A percentile compares a stretch with the other conserved stretches of the same genome.
These are phyloP conservation scores for Pseudopediastrum boryanum DNA, from an alignment of 139 green algal genomes.

Conservation along the genomic window DNA sequence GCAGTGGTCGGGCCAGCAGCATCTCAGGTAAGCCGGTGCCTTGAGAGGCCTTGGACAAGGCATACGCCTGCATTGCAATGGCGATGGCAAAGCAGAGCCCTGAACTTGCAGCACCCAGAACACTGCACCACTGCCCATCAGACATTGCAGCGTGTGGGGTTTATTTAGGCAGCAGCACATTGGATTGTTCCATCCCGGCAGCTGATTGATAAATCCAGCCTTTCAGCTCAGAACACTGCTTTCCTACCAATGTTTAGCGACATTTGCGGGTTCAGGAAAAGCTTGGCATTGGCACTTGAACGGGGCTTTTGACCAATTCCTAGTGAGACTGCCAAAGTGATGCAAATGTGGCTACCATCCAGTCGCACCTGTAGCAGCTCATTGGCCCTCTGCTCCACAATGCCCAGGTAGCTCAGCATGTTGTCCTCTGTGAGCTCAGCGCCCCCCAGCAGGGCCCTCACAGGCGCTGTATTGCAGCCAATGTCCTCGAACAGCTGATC, in stretches of 20 bases:
- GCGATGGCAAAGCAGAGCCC: not conserved
- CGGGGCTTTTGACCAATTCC: not conserved
- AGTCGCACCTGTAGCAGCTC: slow-evolving; percentile 75
- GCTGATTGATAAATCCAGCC: not conserved
- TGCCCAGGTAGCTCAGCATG: slow-evolving; percentile 85
- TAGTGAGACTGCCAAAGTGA: not conserved
- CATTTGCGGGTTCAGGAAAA: not conserved
- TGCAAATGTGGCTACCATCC: not conserved
- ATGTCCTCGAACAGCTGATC: slow-evolving; percentile 67
- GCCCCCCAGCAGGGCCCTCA: slow-evolving; percentile 70
- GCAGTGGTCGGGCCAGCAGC: slow-evolving; percentile 47
- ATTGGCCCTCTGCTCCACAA: slow-evolving; percentile 90
- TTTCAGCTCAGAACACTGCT: not conserved
- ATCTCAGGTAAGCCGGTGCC: slow-evolving; percentile 38
- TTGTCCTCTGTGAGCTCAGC: slow-evolving; percentile 78
- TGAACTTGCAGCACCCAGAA: not conserved
- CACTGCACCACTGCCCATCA: too few species aligned
- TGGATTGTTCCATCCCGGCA: not conserved
- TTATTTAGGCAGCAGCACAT: not conserved
- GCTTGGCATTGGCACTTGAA: not conserved
- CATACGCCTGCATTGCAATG: slow-evolving; percentile 55
- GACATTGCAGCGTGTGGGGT: not conserved
- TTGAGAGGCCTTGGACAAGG: slow-evolving; percentile 34
- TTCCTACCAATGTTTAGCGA: not conserved
- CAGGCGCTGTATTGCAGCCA: slow-evolving; percentile 73